Percentiles rank a stretch among this genome's conserved stretches.
Evolutionary conservation across 2,329 filamentous ascomycete genomes (phyloP).

Genomic region (Mycocentrospora acerina): DNA sequence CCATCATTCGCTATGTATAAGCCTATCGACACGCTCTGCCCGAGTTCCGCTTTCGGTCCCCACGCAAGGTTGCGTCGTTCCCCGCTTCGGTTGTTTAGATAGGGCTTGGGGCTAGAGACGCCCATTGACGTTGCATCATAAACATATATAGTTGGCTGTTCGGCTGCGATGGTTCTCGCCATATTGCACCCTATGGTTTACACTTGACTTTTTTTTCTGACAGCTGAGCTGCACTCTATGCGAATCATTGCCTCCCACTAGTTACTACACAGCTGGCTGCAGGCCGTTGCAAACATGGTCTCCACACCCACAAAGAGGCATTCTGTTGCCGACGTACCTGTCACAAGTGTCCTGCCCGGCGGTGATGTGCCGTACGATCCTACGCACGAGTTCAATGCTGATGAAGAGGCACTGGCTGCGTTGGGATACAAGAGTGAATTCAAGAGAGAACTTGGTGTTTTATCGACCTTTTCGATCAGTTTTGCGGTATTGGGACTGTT

Average conservation of each 20-base stretch:
- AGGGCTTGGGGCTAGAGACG: conserved; percentile 1
- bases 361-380: conserved; percentile 53
- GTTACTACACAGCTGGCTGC: no score
- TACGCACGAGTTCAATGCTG: conserved; percentile 50
- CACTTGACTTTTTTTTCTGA: no score
- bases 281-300: background rate
- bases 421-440: conserved; percentile 65
- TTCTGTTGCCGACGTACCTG: conserved; percentile 51
- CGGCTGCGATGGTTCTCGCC: no score
- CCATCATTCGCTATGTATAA: conserved; percentile 5
- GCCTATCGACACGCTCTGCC: no score
- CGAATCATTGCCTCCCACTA: no score
- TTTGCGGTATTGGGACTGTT: conserved; percentile 72
- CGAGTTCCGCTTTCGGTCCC: no score
- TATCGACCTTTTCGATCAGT: conserved; percentile 73
- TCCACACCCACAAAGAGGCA: background rate
- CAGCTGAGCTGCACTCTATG: no score
- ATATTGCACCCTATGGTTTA: no score
- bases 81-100: conserved; percentile 7
- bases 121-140: no score
- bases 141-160: no score
- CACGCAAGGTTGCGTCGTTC: conserved; percentile 1
- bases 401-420: conserved; percentile 63
- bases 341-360: conserved; percentile 54
- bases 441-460: conserved; percentile 71